Conservation (phyloP, 495 filamentous ascomycete species). For the Penicillium egyptiacum region DNA sequence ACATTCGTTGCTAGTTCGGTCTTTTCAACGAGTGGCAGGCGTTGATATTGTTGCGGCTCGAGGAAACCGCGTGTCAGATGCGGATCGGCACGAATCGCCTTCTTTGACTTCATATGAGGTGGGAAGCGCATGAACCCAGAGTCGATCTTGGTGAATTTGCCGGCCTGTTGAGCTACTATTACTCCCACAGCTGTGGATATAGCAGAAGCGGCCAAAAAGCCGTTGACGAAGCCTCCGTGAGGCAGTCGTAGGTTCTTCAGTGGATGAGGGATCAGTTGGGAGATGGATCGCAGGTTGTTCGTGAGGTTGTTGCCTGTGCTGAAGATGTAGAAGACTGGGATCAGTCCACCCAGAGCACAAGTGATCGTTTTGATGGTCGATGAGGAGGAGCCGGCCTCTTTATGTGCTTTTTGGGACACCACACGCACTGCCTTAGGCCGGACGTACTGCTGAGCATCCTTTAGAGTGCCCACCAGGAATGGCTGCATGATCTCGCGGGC, state of each 20-base stretch:
- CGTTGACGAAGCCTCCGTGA: conserved; percentile 33
- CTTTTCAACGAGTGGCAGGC: conserved; percentile 47
- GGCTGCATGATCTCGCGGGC: conserved; percentile 35
- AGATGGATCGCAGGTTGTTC: conserved; percentile 9
- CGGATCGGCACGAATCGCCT: conserved; percentile 30
- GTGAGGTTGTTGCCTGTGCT: conserved; percentile 6
- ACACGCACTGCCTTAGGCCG: conserved; percentile 31
- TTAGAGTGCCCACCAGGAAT: conserved; percentile 34
- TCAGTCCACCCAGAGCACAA: conserved; percentile 17
- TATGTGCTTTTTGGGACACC: conserved; percentile 20
- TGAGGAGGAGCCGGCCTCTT: conserved; percentile 15
- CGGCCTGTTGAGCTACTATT: conserved; percentile 23
- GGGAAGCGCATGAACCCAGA: conserved; percentile 45
- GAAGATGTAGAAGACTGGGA: conserved; percentile 21
- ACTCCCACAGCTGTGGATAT: conserved; percentile 26
- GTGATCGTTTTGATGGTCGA: conserved; percentile 11
- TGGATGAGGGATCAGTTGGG: conserved; percentile 19
- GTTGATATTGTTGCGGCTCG: conserved; percentile 45
- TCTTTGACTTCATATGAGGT: conserved; percentile 33
- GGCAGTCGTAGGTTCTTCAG: conserved; percentile 20
- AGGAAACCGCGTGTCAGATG: conserved; percentile 42
- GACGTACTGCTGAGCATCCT: conserved; percentile 30
- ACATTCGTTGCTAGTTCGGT: conserved; percentile 45
- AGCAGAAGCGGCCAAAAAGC: conserved; percentile 35
- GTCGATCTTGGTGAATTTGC: conserved; percentile 32